Evolutionary conservation across 2,329 filamentous ascomycete genomes (phyloP), one percentile per base, ranked within the genome.

Genomic region (Trichoderma arundinaceum): DNA sequence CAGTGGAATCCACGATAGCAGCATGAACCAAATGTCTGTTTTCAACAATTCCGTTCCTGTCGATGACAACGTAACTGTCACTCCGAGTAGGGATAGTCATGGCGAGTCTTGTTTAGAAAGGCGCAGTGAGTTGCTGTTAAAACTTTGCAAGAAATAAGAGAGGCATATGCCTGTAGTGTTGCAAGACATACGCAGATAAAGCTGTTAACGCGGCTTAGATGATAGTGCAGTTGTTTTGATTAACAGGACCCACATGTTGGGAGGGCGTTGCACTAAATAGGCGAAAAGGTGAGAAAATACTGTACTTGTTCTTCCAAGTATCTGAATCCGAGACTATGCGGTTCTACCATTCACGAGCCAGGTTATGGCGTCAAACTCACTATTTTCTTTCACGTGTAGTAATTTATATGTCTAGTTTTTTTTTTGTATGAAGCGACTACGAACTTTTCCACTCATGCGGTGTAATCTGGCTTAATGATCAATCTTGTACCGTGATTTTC

Each of bases 11-110:
- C 12, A 77, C 75, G 2, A 83, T 68, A 7, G 80, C 77, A 15
- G 77, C 77, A 67, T 83, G 81, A 19, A 84, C 74, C 3, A 68
- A 65, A 66, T 84, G 81, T 1, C 74, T 74, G 68, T 82, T 82
- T 70, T 83, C 81, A 7, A 80, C 48, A 44, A 79, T 74, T 35
- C 73, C 77, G n/a, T 75, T 75, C 44, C 81, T 71, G 49, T 79
- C 74, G 5, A 75, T 78, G 53, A 77, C 54, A 7, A 82, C 57
- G 32, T 60, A 13, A 13, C 57, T 60, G 7, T 60, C 13, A 8
- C 17, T 32, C 17, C 13, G 17, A 17, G 57, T 7, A 1, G 33
- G 13, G 28, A 51, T 39, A 1, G 44, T 60, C 57, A 49, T 60
- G 19, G 6, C 39, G 19, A 17, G 9, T 7, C 2, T 12, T 15